Evolutionary conservation across 306 rosid genomes (phyloP), one percentile per base, ranked within the genome.

Genomic region (Trifolium pratense): DNA sequence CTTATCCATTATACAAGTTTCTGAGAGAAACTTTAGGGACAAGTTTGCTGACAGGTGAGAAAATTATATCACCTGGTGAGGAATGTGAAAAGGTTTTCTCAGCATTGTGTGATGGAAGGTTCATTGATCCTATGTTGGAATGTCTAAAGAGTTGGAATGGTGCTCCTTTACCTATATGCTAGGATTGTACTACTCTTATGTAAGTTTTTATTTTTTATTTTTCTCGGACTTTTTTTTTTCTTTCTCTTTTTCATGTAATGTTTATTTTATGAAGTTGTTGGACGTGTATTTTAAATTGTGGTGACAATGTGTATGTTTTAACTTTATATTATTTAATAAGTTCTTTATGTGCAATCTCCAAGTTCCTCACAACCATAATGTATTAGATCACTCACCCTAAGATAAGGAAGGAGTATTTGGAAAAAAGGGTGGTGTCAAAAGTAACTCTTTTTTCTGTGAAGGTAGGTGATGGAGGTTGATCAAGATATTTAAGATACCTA

Each of bases 61-160:
- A 85, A 64, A 78, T 76, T 0, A 80, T 16, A 68, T 91, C 98
- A 3, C 98, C 98, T 2, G 98, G 97, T 25, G 98, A 93, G 43
- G 98, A 91, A 53, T 88, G 71, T 79, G 98, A 93, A 7, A 91
- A 85, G 78, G 93, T 93, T 0, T 93, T 93, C 84, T 42, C 80
- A 1, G 98, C 97, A 32, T 77, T 93, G 64, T 85, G 87, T 68
- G 82, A 71, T 46, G 97, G 98, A 0, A 89, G 74, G 79, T 59
- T 93, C 69, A 87, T 91, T 70, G 92, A 93, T 40, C 96, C 98
- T 1, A 40, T 91, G 78, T 68, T 93, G 34, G 96, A 86, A 0
- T 93, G 98, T 61, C 70, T 93, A 51, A 84, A 87, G 74, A 91
- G 83, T 20, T 93, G 98, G 98, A 93, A 93, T 78, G 97, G 98